Base-by-base conservation (phyloP, 2,329 filamentous ascomycete species). In the Coccinonectria pachysandricola region DNA sequence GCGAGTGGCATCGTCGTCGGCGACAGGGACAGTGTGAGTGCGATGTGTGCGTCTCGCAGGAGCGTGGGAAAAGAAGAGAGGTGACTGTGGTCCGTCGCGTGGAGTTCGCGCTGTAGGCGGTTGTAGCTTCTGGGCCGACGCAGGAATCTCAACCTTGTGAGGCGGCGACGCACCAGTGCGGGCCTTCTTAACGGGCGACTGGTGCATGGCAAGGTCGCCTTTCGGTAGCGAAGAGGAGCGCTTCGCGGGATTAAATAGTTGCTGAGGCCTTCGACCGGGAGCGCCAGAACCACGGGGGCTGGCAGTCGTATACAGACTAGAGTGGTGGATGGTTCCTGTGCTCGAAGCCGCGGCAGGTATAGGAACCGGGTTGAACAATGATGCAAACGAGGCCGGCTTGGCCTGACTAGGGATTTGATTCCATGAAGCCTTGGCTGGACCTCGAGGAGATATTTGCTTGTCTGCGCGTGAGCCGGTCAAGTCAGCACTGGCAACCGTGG, bases 61-160 rank as follows among this genome's bases (percentile, higher is more conserved):
- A 18, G 54, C 59, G 31, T 60, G 56, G 7, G 66, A 68, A 42
- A 68, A 70, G 49, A 70, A 70, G 14, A 69, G 52, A 5, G 67
- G 65, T 6, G 66, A 70, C 7, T 56, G 53, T n/a, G 60, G 49
- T 16, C 53, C 53, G 22, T 62, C 57, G 15, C 49, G 42, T 16
- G 37, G 37, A 8, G 38, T 26, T 20, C 50, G 41, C 26, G 43
- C 46, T 9, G 44, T 31, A 28, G 26, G 35, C 36, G 28, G 27
- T 28, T 34, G 43, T 40, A 32, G 46, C 38, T 27, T 27, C n/a
- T 28, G 23, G 7, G 32, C 26, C 24, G 35, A 17, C 44, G 42
- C 23, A 24, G 55, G 52, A 15, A 70, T 52, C 15, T 67, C 57
- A 28, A 68, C 54, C 24, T 48, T 56, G 15, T 54, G 49, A 7